These are phyloP conservation scores for Trametes gibbosa DNA, from an alignment of 768 basidiomycete species.

Conservation along the genomic window DNA sequence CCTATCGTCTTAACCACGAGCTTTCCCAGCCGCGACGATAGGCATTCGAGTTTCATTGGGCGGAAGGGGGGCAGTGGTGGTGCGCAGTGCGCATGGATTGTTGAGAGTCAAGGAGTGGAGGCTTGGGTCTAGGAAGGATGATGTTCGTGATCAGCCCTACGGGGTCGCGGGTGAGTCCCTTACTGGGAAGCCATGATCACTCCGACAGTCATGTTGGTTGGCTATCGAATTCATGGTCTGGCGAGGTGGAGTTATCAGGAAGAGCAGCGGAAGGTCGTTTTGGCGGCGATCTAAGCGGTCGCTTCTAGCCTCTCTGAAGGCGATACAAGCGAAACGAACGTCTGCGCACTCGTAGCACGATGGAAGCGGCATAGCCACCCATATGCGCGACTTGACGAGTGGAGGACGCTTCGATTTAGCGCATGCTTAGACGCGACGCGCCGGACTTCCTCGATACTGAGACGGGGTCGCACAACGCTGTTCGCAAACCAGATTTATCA, in stretches of 20 bases:
- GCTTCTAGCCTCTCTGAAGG: not conserved
- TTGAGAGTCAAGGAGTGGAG: not conserved
- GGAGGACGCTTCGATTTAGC: not conserved
- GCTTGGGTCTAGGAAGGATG: not conserved
- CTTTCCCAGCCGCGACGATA: constrained; percentile 1
- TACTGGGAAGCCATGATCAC: no score
- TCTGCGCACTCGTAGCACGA: not conserved
- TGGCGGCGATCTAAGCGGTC: constrained; percentile 1
- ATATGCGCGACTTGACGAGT: not conserved
- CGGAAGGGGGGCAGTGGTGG: not conserved
- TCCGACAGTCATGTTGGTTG: not conserved
- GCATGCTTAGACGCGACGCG: not conserved
- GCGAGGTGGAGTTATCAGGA: constrained; percentile 6
- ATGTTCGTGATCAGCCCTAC: no score
- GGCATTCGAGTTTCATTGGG: not conserved
- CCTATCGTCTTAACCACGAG: not conserved
- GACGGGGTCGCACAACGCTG: not conserved
- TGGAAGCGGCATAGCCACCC: constrained; percentile 5
- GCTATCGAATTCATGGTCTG: not conserved
- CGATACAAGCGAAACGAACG: not conserved
- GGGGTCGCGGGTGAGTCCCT: no score
- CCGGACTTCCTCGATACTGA: not conserved
- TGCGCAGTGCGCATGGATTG: not conserved
- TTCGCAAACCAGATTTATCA: constrained; percentile 5
- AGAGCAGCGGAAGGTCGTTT: not conserved